A percentile compares a stretch with the other conserved stretches of the same genome.
Evolutionary conservation across 2,329 filamentous ascomycete species (phyloP).

Genomic region (Fusarium irregulare): DNA sequence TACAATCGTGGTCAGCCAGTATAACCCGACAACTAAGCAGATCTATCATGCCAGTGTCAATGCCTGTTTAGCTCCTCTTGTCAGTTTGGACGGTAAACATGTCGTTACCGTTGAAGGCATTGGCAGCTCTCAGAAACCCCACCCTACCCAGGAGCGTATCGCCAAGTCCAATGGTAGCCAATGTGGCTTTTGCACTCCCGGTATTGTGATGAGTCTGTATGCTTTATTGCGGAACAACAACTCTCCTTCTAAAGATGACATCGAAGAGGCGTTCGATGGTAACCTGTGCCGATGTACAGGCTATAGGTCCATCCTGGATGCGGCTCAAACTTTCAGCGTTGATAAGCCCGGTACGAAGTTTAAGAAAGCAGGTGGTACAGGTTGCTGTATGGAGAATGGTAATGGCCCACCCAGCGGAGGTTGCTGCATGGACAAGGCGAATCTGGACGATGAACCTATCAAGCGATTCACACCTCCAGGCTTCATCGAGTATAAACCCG

Average conservation of each 20-base stretch:
- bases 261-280: slow-evolving; percentile 97
- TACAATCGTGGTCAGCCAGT: slow-evolving; percentile 93
- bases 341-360: slow-evolving; percentile 60
- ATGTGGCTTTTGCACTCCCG: slow-evolving; percentile 94
- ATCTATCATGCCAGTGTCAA: slow-evolving; percentile 98
- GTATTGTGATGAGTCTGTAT: slow-evolving; percentile 98
- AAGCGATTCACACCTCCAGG: slow-evolving; percentile 85
- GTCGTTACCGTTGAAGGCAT: slow-evolving; percentile 98
- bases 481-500: slow-evolving; percentile 93
- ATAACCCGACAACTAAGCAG: slow-evolving; percentile 89
- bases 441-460: slow-evolving; percentile 63
- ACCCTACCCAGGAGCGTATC: slow-evolving; percentile 90
- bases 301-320: slow-evolving; percentile 92
- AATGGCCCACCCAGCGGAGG: slow-evolving; percentile 55
- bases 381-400: slow-evolving; percentile 79
- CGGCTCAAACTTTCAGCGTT: slow-evolving; percentile 86
- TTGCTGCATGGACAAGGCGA: slow-evolving; percentile 76
- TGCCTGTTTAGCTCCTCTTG: slow-evolving; percentile 91
- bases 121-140: slow-evolving; percentile 85
- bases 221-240: slow-evolving; percentile 88
- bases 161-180: slow-evolving; percentile 93
- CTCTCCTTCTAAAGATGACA: slow-evolving; percentile 79
- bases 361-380: slow-evolving; percentile 57
- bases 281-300: slow-evolving; percentile 97
- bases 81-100: slow-evolving; percentile 96